These are phyloP conservation scores for Peltaster fructicola DNA, from an alignment of 2,329 filamentous ascomycete genomes.

Conservation along the genomic window DNA sequence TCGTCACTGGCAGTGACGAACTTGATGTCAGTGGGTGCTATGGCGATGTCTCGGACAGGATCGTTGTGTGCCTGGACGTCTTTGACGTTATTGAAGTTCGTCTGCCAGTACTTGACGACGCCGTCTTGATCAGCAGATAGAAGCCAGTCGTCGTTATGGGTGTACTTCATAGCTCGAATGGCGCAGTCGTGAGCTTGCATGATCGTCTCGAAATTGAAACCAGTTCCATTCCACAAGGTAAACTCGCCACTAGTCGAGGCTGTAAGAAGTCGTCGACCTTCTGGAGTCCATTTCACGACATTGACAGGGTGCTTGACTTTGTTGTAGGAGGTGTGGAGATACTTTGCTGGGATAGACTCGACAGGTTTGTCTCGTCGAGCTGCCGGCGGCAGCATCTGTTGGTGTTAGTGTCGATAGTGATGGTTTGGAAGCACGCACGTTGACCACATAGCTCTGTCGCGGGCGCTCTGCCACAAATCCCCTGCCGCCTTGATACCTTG, in stretches of 20 bases:
- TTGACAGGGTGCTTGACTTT: slow-evolving; percentile 97
- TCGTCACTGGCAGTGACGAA: slow-evolving; percentile 95
- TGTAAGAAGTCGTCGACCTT: slow-evolving; percentile 77
- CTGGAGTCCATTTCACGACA: slow-evolving; percentile 92
- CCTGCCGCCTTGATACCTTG: slow-evolving; percentile 54
- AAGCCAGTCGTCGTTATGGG: slow-evolving; percentile 92
- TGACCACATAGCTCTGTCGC: slow-evolving; percentile 74
- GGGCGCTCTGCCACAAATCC: slow-evolving; percentile 66
- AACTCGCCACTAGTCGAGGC: slow-evolving; percentile 95
- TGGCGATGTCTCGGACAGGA: slow-evolving; percentile 77
- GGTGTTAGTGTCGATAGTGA: not conserved
- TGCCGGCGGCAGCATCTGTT: slow-evolving; percentile 69
- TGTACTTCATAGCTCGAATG: slow-evolving; percentile 70
- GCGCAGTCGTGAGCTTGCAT: slow-evolving; percentile 92
- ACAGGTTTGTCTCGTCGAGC: slow-evolving; percentile 57
- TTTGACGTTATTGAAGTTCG: slow-evolving; percentile 97
- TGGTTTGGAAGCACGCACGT: slow-evolving; percentile 41
- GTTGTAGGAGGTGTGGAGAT: slow-evolving; percentile 93
- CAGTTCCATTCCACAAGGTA: slow-evolving; percentile 95
- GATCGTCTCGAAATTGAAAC: slow-evolving; percentile 98
- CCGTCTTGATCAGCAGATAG: slow-evolving; percentile 91
- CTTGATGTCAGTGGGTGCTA: slow-evolving; percentile 84
- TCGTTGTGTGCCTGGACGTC: slow-evolving; percentile 82
- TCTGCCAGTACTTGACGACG: slow-evolving; percentile 95
- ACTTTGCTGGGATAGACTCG: slow-evolving; percentile 82